A percentile compares a stretch with the other conserved stretches of the same genome.
These are phyloP conservation scores for Scedosporium minutisporum DNA, from an alignment of 2,329 filamentous ascomycete genomes.

Conservation along the genomic window DNA sequence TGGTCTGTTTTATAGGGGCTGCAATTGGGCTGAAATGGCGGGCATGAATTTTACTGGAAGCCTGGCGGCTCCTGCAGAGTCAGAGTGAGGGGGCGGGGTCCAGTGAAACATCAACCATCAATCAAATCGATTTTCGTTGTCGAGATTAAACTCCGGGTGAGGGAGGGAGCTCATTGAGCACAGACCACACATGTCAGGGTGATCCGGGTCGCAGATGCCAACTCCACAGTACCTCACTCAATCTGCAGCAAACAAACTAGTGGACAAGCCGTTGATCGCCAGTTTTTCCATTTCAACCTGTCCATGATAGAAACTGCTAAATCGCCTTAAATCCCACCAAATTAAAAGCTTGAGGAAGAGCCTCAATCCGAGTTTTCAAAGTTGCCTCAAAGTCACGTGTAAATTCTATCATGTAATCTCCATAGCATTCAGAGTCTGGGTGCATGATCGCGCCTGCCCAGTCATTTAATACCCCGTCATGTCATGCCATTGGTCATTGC, in stretches of 20 bases:
- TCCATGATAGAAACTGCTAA: no score
- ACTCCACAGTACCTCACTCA: no score
- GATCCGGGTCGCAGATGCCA: no score
- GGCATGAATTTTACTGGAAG: background rate
- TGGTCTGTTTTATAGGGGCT: background rate
- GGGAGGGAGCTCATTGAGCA: no score
- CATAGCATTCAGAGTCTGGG: background rate
- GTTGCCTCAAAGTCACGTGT: background rate
- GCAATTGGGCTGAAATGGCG: background rate
- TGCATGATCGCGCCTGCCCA: background rate
- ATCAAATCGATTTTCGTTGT: no score
- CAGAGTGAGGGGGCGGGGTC: background rate
- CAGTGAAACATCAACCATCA: background rate
- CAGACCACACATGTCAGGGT: no score
- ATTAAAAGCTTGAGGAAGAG: background rate
- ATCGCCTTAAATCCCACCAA: background rate
- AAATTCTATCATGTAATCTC: background rate
- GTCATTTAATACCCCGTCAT: constrained; percentile 1
- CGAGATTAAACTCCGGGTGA: no score
- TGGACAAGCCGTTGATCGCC: no score
- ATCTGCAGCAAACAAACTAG: no score
- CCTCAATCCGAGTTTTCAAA: background rate
- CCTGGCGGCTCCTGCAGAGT: background rate
- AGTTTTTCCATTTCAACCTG: no score
- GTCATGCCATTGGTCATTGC: background rate